Evolutionary conservation across 768 basidiomycete species (phyloP), one percentile per base, ranked within the genome.

Genomic region (Agrocybe pediades): DNA sequence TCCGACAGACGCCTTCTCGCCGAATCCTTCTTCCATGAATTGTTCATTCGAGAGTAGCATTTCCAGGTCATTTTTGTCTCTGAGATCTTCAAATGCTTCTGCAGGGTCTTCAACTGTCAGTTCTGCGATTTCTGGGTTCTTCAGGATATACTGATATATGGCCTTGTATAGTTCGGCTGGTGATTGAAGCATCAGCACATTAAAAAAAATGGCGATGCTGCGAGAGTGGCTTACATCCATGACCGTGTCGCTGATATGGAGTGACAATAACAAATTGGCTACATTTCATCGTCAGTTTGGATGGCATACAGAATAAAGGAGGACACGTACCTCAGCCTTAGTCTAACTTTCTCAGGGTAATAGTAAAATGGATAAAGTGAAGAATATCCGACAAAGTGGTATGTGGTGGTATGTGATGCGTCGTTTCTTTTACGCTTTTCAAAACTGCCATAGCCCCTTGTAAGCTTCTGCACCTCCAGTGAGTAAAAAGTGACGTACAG

Each of bases 71-170:
- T 89, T 90, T 50, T 92, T 87, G 72, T 98, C 97, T 27, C 96
- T 79, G 40, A 98, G 79, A 68, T 98, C 97, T 68, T 98, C 96
- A 65, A 99, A 98, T 9, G 92, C 91, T 72, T 99, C 97, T 0
- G 94, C 94, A 1, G 97, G 97, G 68, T 99, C 97, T 72, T 99
- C 97, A 19, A 99, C 91, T 1, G 95, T 97, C 39, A 98, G 73
- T 69, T 98, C 96, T n/a, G 90, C 87, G 33, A 96, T 83, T 46
- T 81, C 73, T 1, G 86, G 77, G 44, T 81, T 81, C 13, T 80
- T 73, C 40, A 90, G 68, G 17, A 90, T 80, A 63, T 91, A 82
- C 64, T 85, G 79, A 73, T 95, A 96, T 49, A 94, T 87, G 0
- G 93, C 85, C 41, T 75, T 82, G 76, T 97, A 98, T 11, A 98